phyloP scores from a whole-genome alignment of 1,284 basidiomycete genomes.

The Fomitopsis betulina region DNA sequence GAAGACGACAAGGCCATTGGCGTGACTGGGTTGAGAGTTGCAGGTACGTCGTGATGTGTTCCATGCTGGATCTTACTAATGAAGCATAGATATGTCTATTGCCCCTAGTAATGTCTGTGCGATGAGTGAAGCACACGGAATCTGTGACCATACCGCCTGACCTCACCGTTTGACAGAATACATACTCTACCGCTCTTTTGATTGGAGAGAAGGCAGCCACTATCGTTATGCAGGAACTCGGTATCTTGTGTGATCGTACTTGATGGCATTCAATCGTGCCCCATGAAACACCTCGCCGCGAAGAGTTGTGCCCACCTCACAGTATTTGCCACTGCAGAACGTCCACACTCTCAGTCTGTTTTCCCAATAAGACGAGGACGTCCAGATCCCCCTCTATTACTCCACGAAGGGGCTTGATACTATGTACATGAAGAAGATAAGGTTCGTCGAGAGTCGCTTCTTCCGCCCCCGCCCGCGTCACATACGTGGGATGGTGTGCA shows the following conservation, averaged over 20 bases:
- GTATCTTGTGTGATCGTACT: not conserved
- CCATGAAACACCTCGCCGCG: too few relatives aligned
- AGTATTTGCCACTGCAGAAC: too few relatives aligned
- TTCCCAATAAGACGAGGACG: too few relatives aligned
- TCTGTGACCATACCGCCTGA: not conserved
- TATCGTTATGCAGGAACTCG: slow-evolving; percentile 3
- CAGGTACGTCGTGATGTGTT: slow-evolving; percentile 21
- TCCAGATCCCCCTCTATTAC: too few relatives aligned
- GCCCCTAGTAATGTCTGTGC: slow-evolving; percentile 42
- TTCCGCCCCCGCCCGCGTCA: too few relatives aligned
- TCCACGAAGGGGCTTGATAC: too few relatives aligned
- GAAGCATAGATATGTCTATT: slow-evolving; percentile 38
- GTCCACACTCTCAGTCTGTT: too few relatives aligned
- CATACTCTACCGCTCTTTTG: slow-evolving; percentile 2
- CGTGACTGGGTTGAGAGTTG: slow-evolving; percentile 53
- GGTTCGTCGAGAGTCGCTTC: too few relatives aligned
- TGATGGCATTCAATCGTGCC: too few relatives aligned
- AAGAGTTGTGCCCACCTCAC: too few relatives aligned
- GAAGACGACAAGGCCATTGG: slow-evolving; percentile 55
- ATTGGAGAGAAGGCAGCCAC: slow-evolving; percentile 4
- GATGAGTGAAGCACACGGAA: slow-evolving; percentile 3
- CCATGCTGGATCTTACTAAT: not conserved
- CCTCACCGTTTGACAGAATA: not conserved
- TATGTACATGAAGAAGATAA: too few relatives aligned
- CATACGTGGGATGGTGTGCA: too few relatives aligned